Evolutionary conservation across 352 stramenopile species (phyloP).

Genomic region (Phytophthora chlamydospora): DNA sequence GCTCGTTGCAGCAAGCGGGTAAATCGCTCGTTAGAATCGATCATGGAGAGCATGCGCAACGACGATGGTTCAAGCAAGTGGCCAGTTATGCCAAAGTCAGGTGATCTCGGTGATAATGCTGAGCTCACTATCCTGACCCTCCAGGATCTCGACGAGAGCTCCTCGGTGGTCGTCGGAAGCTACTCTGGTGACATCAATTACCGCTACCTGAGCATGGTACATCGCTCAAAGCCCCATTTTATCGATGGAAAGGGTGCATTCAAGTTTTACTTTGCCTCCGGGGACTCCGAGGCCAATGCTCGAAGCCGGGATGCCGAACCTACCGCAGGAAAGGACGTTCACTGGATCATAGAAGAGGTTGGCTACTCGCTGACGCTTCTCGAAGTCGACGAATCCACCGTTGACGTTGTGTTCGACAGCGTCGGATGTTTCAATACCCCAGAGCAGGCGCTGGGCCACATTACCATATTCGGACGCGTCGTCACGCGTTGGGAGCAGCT

Average conservation of each 20-base stretch:
- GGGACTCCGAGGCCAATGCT: slow-evolving; percentile 23
- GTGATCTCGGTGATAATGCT: too few relatives aligned
- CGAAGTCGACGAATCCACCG: slow-evolving; percentile 15
- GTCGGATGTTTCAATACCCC: slow-evolving; percentile 27
- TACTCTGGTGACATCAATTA: too few relatives aligned
- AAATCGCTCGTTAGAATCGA: too few relatives aligned
- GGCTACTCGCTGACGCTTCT: slow-evolving; percentile 25
- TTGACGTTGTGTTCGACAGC: slow-evolving; percentile 32
- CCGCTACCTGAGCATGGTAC: too few relatives aligned
- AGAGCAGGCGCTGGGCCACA: slow-evolving; percentile 43
- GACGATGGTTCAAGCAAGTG: too few relatives aligned
- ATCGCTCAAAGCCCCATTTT: too few relatives aligned
- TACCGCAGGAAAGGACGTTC: neutral
- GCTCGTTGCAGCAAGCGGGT: too few relatives aligned
- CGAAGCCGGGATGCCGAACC: slow-evolving; percentile 27
- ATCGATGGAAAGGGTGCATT: slow-evolving; percentile 16
- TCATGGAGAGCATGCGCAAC: too few relatives aligned
- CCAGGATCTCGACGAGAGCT: too few relatives aligned
- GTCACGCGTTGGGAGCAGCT: slow-evolving; percentile 32
- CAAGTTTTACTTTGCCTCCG: slow-evolving; percentile 25
- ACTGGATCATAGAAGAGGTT: slow-evolving; percentile 33
- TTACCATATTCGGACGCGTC: slow-evolving; percentile 47
- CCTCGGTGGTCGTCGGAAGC: too few relatives aligned
- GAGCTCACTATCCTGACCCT: too few relatives aligned
- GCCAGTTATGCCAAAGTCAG: too few relatives aligned